Evolutionary conservation across 2,329 filamentous ascomycete species (phyloP), one percentile per base, ranked within the genome.

Genomic region (Geosmithia flava): DNA sequence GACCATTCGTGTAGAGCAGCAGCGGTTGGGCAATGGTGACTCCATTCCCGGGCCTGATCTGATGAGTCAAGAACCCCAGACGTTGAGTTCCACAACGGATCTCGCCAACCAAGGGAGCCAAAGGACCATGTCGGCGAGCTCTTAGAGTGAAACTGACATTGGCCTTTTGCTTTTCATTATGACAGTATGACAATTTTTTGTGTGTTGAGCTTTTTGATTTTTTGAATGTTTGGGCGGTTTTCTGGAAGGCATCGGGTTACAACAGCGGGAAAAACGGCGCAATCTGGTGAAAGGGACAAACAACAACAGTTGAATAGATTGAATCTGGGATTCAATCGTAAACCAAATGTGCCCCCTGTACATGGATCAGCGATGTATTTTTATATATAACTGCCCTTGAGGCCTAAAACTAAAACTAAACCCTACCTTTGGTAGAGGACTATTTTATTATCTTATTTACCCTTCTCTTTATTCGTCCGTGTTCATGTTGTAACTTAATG

Each of bases 1-100:
- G 70, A 62, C 64, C 49, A 55, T 75, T 7, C 62, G 60, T 48
- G 59, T 69, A 41, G 68, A 75, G 55, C 64, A 68, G 54, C 57
- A 59, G 49, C 67, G 59, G 55, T 59, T 65, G 42, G 52, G 13
- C 40, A 42, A 20, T 45, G 27, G n/a, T 17, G 44, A 27, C 29
- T 45, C 44, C 20, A 27, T 13, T n/a, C 29, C 4, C 51, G 54
- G 47, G 51, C 52, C 43, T 53, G 56, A 53, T 59, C 53, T 54
- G 52, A 53, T 51, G 53, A 49, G 53, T 53, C 53, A 42, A 11
- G 4, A 23, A 4, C 41, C 10, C 41, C 6, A 42, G 20, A 19
- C 15, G 19, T 16, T 19, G 41, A 42, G 23, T 27, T 27, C 23
- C 23, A 8, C 4, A 8, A 27, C 23, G 23, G 23, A 27, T 27